Evolutionary conservation across 306 rosid species (phyloP).

Genomic region (Datisca glomerata): DNA sequence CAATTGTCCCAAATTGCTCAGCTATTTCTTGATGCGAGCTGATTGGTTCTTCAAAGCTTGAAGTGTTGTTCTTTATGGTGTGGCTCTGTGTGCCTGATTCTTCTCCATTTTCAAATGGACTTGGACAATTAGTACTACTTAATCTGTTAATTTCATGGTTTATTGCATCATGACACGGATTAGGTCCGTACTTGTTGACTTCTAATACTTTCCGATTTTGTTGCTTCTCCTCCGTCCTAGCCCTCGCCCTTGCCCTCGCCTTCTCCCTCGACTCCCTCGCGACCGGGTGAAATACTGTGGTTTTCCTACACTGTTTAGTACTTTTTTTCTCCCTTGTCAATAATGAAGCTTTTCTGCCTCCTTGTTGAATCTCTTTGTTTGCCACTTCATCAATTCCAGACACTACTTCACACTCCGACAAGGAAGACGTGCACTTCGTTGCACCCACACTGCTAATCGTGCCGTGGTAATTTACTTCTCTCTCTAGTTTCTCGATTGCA

Average conservation of each 20-base stretch:
- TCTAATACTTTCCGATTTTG: slow-evolving; percentile 3
- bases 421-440: slow-evolving; percentile 25
- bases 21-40: slow-evolving; percentile 11
- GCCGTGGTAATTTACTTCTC: slow-evolving; percentile 24
- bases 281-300: slow-evolving; percentile 24
- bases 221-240: slow-evolving; percentile 40
- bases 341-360: background rate
- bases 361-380: slow-evolving; percentile 11
- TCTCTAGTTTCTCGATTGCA: slow-evolving; percentile 45
- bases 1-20: background rate
- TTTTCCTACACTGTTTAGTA: slow-evolving; percentile 22
- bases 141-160: slow-evolving; percentile 11
- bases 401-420: slow-evolving; percentile 66
- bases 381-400: slow-evolving; percentile 28
- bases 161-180: slow-evolving; percentile 8
- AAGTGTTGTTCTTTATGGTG: slow-evolving; percentile 19
- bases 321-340: slow-evolving; percentile 8
- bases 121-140: slow-evolving; percentile 28
- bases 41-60: slow-evolving; percentile 21
- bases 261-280: slow-evolving; percentile 48
- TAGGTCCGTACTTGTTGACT: background rate
- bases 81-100: slow-evolving; percentile 35
- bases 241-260: slow-evolving; percentile 74
- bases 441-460: background rate
- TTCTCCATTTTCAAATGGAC: slow-evolving; percentile 39